A percentile compares a stretch with the other conserved stretches of the same genome.
These are phyloP conservation scores for Talaromyces sp. DNA, from an alignment of 2,329 filamentous ascomycete species.

Conservation along the genomic window DNA sequence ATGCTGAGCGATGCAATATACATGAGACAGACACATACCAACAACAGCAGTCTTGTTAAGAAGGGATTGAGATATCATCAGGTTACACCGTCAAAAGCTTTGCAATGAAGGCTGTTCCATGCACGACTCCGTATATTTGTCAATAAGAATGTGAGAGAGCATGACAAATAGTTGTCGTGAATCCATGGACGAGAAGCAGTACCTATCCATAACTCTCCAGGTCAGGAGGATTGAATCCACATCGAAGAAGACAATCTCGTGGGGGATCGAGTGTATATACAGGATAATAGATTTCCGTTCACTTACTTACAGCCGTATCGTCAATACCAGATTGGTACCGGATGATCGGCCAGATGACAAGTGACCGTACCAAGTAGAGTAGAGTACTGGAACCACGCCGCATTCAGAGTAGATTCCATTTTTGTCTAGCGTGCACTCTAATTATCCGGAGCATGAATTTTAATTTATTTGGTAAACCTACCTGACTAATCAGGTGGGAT, in stretches of 20 bases:
- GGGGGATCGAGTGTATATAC: neutral
- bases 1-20: neutral
- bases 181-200: neutral
- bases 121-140: neutral
- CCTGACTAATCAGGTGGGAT: neutral
- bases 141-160: neutral
- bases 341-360: constrained; percentile 2
- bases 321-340: neutral
- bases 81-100: neutral
- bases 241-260: too few relatives aligned
- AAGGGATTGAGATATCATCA: too few relatives aligned
- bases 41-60: too few relatives aligned
- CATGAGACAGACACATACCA: neutral
- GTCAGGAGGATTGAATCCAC: neutral
- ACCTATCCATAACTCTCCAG: neutral
- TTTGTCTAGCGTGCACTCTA: neutral
- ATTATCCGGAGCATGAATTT: neutral
- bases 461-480: neutral
- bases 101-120: neutral
- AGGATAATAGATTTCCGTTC: neutral
- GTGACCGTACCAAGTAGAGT: neutral
- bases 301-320: neutral
- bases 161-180: neutral
- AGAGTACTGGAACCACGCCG: neutral
- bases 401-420: constrained; percentile 7